A percentile compares a stretch with the other conserved stretches of the same genome.
Conservation (phyloP, 1,139 yeast genomes). For the Scheffersomyces illinoinensis region DNA sequence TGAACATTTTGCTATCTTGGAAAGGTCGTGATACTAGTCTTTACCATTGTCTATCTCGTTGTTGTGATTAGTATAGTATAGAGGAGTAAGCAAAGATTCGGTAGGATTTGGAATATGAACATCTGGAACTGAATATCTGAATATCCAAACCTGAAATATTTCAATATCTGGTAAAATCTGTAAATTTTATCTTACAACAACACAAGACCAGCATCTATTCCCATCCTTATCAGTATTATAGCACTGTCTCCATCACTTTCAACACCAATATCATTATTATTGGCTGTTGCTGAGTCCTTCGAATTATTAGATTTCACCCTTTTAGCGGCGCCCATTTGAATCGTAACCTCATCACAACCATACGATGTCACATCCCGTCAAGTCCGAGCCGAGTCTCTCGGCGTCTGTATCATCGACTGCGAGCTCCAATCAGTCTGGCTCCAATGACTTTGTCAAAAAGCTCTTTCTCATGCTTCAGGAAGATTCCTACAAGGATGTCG, state of each 20-base stretch:
- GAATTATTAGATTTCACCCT: neutral
- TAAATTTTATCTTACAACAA: neutral
- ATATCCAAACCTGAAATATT: neutral
- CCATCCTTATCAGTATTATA: too few relatives aligned
- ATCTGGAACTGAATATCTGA: neutral
- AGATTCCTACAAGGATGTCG: slow-evolving; percentile 68
- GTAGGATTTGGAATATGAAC: neutral
- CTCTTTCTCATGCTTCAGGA: slow-evolving; percentile 83
- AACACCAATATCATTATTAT: too few relatives aligned
- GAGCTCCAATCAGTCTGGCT: slow-evolving; percentile 32
- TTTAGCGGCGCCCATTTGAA: neutral
- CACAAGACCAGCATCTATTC: too few relatives aligned
- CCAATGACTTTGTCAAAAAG: slow-evolving; percentile 76
- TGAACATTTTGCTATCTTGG: neutral
- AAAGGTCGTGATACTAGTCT: neutral
- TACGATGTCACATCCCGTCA: neutral
- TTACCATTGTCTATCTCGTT: neutral
- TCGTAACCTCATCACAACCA: neutral
- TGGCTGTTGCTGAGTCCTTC: too few relatives aligned
- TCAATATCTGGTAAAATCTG: neutral
- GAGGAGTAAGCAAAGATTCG: neutral
- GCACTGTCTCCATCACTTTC: neutral
- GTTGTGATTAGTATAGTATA: neutral
- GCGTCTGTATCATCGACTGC: slow-evolving; percentile 2
- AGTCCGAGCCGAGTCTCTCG: neutral